Percentiles rank a stretch among this genome's conserved stretches.
These are phyloP conservation scores for Gnomoniopsis sp. DNA, from an alignment of 2,329 filamentous ascomycete species.

Conservation along the genomic window DNA sequence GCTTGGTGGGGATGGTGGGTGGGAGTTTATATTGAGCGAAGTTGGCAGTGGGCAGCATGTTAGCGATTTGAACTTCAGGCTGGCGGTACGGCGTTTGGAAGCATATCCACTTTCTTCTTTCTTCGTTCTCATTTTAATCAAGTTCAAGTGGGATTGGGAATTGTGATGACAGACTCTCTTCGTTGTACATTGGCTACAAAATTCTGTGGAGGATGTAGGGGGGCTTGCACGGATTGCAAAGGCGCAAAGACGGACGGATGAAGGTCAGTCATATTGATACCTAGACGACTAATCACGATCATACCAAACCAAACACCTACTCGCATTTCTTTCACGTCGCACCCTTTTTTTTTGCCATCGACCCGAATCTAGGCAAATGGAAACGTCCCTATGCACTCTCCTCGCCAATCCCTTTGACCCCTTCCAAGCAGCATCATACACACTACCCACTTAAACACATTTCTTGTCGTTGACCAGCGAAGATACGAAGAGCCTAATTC, in stretches of 20 bases:
- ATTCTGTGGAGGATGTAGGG: not conserved
- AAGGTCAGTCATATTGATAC: not conserved
- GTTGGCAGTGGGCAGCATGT: not conserved
- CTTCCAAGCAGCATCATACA: not conserved
- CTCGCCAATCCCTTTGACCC: not conserved
- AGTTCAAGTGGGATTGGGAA: not conserved
- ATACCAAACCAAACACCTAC: too few species aligned
- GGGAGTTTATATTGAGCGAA: constrained; percentile 5
- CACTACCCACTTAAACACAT: too few species aligned
- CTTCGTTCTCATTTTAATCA: not conserved
- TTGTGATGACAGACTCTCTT: not conserved
- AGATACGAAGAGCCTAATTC: too few species aligned
- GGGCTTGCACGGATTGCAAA: not conserved
- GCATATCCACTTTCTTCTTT: not conserved
- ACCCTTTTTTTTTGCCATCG: too few species aligned
- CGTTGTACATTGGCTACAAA: not conserved
- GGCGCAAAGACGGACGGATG: not conserved
- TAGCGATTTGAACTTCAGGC: not conserved
- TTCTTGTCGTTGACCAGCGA: too few species aligned
- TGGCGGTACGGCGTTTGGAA: not conserved
- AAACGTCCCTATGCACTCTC: not conserved
- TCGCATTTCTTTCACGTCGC: not conserved
- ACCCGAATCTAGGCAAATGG: not conserved
- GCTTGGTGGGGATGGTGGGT: constrained; percentile 6
- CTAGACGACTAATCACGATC: not conserved